These are phyloP conservation scores for Halteria grandinella DNA, from an alignment of 73 alveolate species.

Conservation along the genomic window DNA sequence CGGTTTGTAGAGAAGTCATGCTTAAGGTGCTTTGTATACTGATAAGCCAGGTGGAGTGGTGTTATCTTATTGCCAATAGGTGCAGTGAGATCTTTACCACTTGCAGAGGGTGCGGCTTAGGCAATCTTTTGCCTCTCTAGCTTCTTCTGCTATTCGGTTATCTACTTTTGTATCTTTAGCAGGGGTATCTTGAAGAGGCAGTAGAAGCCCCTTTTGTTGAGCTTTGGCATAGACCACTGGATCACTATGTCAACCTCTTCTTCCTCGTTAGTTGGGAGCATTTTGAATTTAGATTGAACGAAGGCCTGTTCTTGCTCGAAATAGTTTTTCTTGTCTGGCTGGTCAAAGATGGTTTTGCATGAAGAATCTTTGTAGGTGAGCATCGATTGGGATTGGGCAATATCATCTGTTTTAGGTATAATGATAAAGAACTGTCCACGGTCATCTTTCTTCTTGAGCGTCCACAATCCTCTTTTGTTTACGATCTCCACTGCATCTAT, in stretches of 20 bases:
- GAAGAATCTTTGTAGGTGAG: conserved; percentile 5
- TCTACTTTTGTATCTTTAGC: conserved; percentile 4
- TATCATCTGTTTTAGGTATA: background rate
- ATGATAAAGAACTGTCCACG: conserved; percentile 30
- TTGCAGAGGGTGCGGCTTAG: background rate
- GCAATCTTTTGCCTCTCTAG: background rate
- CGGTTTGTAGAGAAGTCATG: conserved; percentile 2
- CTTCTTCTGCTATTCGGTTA: conserved; percentile 16
- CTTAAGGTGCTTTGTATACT: background rate
- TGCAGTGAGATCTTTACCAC: no score
- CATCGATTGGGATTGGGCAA: background rate
- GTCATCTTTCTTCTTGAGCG: conserved; percentile 23
- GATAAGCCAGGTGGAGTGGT: conserved; percentile 39
- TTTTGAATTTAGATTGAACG: conserved; percentile 23
- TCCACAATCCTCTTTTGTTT: conserved; percentile 28
- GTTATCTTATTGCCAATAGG: background rate
- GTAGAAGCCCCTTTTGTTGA: conserved; percentile 26
- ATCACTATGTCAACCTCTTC: conserved; percentile 30
- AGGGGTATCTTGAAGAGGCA: conserved; percentile 21
- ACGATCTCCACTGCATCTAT: conserved; percentile 32
- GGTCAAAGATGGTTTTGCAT: conserved; percentile 7
- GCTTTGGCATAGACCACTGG: conserved; percentile 36
- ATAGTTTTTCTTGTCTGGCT: conserved; percentile 29
- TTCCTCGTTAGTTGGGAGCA: conserved; percentile 17
- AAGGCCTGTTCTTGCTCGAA: conserved; percentile 42